Evolutionary conservation across 208 protist genomes (phyloP).

Genomic region (Borovskyia barvae): DNA sequence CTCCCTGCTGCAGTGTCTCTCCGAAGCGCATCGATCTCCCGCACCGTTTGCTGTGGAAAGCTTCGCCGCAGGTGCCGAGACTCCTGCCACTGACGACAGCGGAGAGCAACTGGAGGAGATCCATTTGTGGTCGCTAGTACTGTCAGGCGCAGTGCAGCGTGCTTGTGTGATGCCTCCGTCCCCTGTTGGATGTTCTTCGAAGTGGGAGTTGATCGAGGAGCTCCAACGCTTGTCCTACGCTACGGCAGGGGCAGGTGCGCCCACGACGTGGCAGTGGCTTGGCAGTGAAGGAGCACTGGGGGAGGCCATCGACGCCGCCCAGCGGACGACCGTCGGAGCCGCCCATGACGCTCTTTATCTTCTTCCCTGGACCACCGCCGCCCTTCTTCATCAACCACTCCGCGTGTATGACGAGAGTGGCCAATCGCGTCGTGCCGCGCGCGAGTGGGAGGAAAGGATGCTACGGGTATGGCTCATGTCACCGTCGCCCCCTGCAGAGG

Average conservation of each 20-base stretch:
- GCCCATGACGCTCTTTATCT: conserved; percentile 26
- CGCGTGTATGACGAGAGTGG: conserved; percentile 87
- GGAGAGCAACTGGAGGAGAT: no score
- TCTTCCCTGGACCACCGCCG: conserved; percentile 76
- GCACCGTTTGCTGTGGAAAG: not conserved
- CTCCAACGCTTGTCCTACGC: conserved; percentile 18
- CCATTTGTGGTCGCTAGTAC: conserved; percentile 19
- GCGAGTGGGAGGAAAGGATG: conserved; percentile 36
- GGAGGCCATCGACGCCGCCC: conserved; percentile 6
- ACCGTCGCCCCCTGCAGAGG: no score
- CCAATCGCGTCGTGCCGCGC: conserved; percentile 37
- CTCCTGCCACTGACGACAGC: not conserved
- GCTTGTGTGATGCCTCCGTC: conserved; percentile 4
- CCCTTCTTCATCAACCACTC: conserved; percentile 50
- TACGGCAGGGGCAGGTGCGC: not conserved
- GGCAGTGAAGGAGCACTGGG: conserved; percentile 43
- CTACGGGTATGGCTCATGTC: conserved; percentile 33
- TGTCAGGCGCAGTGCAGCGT: not conserved
- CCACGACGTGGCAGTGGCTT: conserved; percentile 53
- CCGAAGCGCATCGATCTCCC: not conserved
- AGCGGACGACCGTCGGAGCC: not conserved
- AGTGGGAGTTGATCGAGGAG: conserved; percentile 54
- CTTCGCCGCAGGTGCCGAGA: not conserved
- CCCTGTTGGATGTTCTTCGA: conserved; percentile 12
- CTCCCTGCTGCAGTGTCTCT: conserved; percentile 11